phyloP scores from a whole-genome alignment of 352 stramenopile species.

The Aphanomyces invadans region DNA sequence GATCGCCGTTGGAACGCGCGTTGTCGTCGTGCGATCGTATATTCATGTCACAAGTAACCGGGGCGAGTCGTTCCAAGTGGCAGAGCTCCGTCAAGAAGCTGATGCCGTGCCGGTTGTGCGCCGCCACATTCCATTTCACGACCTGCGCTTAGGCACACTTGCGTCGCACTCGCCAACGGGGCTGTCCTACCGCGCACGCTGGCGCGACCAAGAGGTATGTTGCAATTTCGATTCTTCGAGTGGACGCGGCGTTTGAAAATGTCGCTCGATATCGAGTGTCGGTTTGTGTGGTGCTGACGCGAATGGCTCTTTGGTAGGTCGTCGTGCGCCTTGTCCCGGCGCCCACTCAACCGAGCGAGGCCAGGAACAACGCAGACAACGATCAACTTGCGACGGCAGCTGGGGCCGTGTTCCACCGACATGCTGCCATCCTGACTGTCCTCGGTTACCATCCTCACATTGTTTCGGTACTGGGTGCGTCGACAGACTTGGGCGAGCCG shows the following conservation, averaged over 20 bases:
- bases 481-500: slow-evolving; percentile 54
- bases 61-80: slow-evolving; percentile 50
- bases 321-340: slow-evolving; percentile 32
- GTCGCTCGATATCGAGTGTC: no score
- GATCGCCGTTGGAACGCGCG: slow-evolving; percentile 59
- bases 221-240: slow-evolving; percentile 22
- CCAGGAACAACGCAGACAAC: no score
- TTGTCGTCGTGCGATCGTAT: slow-evolving; percentile 59
- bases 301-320: slow-evolving; percentile 28
- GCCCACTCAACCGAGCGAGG: no score
- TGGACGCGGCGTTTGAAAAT: not conserved
- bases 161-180: slow-evolving; percentile 68
- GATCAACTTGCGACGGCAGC: no score
- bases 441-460: slow-evolving; percentile 75
- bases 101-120: slow-evolving; percentile 67
- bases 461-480: slow-evolving; percentile 67
- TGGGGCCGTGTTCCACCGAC: slow-evolving; percentile 76
- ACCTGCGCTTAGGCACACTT: slow-evolving; percentile 60
- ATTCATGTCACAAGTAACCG: slow-evolving; percentile 45
- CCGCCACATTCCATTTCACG: slow-evolving; percentile 54
- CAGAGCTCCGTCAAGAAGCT: slow-evolving; percentile 45
- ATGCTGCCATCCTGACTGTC: slow-evolving; percentile 68
- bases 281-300: no score
- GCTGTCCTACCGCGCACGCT: slow-evolving; percentile 52
- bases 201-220: slow-evolving; percentile 41